These are phyloP conservation scores for Inonotus hispidus DNA, from an alignment of 1,284 basidiomycete genomes.

Conservation along the genomic window DNA sequence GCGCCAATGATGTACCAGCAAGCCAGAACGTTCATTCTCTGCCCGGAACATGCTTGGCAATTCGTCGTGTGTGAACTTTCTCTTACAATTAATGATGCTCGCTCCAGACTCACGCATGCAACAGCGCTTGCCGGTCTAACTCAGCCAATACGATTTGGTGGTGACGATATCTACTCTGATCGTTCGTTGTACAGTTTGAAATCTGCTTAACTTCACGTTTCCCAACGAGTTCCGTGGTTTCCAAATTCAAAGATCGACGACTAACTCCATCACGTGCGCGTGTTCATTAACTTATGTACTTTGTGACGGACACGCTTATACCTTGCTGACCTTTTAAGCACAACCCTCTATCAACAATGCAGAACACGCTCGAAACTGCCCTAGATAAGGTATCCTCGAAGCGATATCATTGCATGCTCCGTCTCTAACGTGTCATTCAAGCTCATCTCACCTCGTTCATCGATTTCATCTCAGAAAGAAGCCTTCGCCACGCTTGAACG, in stretches of 20 bases:
- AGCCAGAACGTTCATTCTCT: background rate
- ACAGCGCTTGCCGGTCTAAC: no score
- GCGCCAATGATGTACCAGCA: background rate
- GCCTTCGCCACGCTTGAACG: constrained; percentile 55
- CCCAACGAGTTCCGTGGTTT: background rate
- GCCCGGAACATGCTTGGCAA: background rate
- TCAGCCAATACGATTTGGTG: no score
- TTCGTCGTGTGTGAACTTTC: no score
- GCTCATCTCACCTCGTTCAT: constrained; percentile 57
- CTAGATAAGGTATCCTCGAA: constrained; percentile 54
- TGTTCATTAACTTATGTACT: background rate
- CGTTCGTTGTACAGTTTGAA: no score
- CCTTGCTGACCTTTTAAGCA: constrained; percentile 20
- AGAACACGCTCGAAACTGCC: constrained; percentile 42
- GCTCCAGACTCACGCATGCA: no score
- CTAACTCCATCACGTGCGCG: background rate
- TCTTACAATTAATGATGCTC: no score
- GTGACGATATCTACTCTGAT: no score
- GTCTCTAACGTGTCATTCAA: constrained; percentile 25
- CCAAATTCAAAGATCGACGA: background rate
- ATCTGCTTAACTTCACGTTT: no score
- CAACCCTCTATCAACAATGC: constrained; percentile 4
- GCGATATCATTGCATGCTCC: background rate
- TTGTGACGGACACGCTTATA: background rate
- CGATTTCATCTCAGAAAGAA: constrained; percentile 40